These are phyloP conservation scores for Metarhizium anisopliae DNA, from an alignment of 2,329 filamentous ascomycete genomes.

Conservation along the genomic window DNA sequence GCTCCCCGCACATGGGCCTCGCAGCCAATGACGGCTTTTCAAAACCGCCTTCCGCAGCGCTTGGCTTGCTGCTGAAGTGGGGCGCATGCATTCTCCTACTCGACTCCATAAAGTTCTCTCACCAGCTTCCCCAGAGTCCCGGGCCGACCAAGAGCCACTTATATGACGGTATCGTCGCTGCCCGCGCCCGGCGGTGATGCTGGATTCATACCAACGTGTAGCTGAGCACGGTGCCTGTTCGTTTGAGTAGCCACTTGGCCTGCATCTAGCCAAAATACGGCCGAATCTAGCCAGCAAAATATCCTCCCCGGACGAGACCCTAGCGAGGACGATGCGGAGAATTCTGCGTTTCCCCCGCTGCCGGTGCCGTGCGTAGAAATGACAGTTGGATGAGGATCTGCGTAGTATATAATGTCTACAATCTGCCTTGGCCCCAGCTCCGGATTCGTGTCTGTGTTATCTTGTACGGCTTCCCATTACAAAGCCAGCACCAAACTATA, in stretches of 20 bases:
- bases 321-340: background rate
- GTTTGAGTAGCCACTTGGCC: background rate
- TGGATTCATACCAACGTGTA: background rate
- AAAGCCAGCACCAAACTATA: background rate
- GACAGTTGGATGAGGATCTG: background rate
- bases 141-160: background rate
- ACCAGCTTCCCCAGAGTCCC: no score
- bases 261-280: background rate
- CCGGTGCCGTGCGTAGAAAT: background rate
- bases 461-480: background rate
- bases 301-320: background rate
- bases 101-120: no score
- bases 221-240: background rate
- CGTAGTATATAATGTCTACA: background rate
- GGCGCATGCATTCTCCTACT: no score
- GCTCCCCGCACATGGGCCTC: background rate
- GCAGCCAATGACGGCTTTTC: background rate
- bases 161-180: background rate
- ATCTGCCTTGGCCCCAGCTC: background rate
- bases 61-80: no score
- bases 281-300: background rate
- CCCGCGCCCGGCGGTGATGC: background rate
- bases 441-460: background rate
- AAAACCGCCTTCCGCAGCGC: no score
- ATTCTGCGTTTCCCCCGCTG: background rate